phyloP scores from a whole-genome alignment of 116 monocot genomes.

The Iris pallida region DNA sequence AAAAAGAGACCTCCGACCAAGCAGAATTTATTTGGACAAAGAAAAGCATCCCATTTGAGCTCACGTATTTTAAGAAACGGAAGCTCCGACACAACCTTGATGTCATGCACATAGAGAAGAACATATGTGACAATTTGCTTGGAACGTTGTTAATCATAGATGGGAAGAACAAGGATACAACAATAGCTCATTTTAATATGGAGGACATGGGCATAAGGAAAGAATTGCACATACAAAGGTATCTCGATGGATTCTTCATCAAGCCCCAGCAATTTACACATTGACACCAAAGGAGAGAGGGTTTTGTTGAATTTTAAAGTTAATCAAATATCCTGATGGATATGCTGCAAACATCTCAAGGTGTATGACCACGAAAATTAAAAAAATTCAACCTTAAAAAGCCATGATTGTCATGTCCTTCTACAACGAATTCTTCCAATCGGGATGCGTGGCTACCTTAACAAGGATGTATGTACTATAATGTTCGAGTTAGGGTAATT shows the following conservation, averaged over 20 bases:
- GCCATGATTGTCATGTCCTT: conserved; percentile 8
- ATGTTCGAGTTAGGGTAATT: not conserved
- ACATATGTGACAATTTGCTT: too few species aligned
- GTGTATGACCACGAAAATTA: not conserved
- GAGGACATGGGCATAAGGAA: not conserved
- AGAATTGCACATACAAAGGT: not conserved
- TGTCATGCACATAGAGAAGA: too few species aligned
- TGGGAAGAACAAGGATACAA: not conserved
- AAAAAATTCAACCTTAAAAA: not conserved
- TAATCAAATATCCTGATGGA: not conserved
- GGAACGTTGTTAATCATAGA: too few species aligned
- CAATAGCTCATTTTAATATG: not conserved
- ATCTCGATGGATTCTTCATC: not conserved
- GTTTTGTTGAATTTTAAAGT: not conserved
- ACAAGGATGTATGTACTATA: not conserved
- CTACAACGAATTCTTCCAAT: conserved; percentile 7
- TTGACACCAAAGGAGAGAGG: not conserved
- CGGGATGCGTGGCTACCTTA: not conserved
- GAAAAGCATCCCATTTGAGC: conserved; percentile 3
- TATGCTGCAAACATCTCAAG: conserved; percentile 6
- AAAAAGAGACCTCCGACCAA: not conserved
- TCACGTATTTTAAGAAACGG: too few species aligned
- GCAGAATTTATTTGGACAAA: not conserved
- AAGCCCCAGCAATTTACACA: not conserved
- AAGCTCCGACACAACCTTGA: too few species aligned